Conservation (phyloP, 805 yeast species). For the Scheffersomyces ergatensis region DNA sequence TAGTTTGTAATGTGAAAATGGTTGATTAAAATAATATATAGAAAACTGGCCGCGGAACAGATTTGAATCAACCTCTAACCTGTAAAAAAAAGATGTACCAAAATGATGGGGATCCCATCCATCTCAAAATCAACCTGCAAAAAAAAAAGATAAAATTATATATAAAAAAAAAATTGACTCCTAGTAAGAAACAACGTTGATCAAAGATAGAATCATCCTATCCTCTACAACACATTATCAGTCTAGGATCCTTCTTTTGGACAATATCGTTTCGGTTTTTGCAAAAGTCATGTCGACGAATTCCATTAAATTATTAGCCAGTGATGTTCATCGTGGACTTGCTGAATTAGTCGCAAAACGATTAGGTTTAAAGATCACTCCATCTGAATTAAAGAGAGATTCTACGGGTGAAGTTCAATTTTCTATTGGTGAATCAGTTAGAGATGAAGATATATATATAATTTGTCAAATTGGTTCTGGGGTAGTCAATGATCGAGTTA, state of each 20-base stretch:
- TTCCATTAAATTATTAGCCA: constrained; percentile 51
- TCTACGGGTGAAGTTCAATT: constrained; percentile 74
- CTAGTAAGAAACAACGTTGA: not conserved
- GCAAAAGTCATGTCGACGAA: constrained; percentile 76
- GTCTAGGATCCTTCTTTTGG: too few relatives aligned
- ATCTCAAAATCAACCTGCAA: not conserved
- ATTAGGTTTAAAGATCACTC: constrained; percentile 69
- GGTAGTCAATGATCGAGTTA: constrained; percentile 76
- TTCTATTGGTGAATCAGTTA: constrained; percentile 70
- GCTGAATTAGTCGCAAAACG: constrained; percentile 70
- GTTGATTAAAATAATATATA: too few relatives aligned
- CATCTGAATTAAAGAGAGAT: constrained; percentile 74
- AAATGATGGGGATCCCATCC: too few relatives aligned
- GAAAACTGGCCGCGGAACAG: not conserved
- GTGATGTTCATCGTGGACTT: constrained; percentile 83
- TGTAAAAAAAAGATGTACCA: too few relatives aligned
- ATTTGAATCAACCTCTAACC: too few relatives aligned
- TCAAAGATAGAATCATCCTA: too few relatives aligned
- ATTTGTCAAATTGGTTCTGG: constrained; percentile 80
- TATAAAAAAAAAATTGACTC: not conserved
- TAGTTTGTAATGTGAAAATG: not conserved
- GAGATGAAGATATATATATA: constrained; percentile 80
- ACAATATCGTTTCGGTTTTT: too few relatives aligned
- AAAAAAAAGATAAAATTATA: not conserved
- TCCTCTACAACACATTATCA: too few relatives aligned